Conservation (phyloP, 73 alveolate species). For the Paramecium octaurelia region DNA sequence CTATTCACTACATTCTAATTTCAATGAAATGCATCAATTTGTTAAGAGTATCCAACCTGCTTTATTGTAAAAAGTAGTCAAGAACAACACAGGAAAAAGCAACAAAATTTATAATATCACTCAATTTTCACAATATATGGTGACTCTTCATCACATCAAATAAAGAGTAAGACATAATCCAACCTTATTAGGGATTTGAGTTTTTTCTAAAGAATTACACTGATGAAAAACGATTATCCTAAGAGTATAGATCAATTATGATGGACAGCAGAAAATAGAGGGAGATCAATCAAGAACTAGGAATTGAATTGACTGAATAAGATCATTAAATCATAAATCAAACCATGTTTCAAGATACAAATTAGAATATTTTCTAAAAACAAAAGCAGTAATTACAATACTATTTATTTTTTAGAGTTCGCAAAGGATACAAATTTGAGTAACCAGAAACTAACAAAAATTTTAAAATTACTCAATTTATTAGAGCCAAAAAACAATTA, state of each 20-base stretch:
- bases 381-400: neutral
- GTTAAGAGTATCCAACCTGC: slow-evolving; percentile 56
- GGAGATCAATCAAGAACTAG: neutral
- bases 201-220: slow-evolving; percentile 50
- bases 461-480: neutral
- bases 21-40: slow-evolving; percentile 31
- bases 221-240: slow-evolving; percentile 35
- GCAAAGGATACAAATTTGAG: neutral
- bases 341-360: neutral
- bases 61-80: slow-evolving; percentile 42
- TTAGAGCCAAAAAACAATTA: neutral
- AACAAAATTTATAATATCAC: neutral
- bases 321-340: neutral
- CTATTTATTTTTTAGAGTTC: neutral
- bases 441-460: neutral
- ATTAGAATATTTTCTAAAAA: neutral
- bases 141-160: neutral
- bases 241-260: neutral
- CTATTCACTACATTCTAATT: slow-evolving; percentile 16
- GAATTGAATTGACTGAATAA: neutral
- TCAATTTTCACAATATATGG: slow-evolving; percentile 8
- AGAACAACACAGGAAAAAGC: neutral
- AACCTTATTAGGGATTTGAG: slow-evolving; percentile 43
- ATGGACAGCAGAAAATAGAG: neutral
- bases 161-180: neutral